Conservation (phyloP, 2,329 filamentous ascomycete genomes). For the Diaporthe nobilis region DNA sequence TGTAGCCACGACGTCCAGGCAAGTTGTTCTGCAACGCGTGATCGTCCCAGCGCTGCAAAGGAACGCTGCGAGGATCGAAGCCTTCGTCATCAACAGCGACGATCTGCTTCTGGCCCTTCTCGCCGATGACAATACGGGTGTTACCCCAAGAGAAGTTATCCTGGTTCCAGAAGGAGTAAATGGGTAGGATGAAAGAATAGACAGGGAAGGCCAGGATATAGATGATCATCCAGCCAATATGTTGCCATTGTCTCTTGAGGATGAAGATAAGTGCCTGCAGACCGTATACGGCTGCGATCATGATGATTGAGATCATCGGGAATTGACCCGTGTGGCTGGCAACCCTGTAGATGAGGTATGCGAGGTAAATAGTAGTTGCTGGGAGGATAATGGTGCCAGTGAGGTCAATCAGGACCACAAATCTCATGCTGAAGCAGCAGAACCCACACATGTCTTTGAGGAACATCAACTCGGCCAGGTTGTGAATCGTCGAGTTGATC, state of each 20-base stretch:
- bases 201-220: constrained; percentile 97
- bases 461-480: constrained; percentile 89
- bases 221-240: constrained; percentile 99
- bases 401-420: constrained; percentile 94
- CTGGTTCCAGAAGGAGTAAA: constrained; percentile 99
- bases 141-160: constrained; percentile 99
- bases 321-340: constrained; percentile 80
- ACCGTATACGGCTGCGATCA: constrained; percentile 93
- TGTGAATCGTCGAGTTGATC: constrained; percentile 99
- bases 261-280: constrained; percentile 97
- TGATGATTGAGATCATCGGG: constrained; percentile 87
- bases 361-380: constrained; percentile 88
- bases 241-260: constrained; percentile 97
- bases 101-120: constrained; percentile 92
- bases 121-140: constrained; percentile 95
- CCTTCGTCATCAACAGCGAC: constrained; percentile 86
- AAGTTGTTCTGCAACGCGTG: constrained; percentile 90
- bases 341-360: constrained; percentile 86
- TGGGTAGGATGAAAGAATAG: constrained; percentile 89
- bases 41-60: constrained; percentile 96
- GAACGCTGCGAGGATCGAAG: constrained; percentile 93
- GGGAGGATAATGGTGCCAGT: constrained; percentile 93
- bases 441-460: constrained; percentile 97
- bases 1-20: constrained; percentile 85
- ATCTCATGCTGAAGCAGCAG: constrained; percentile 98